Base-by-base conservation (phyloP, 140 eudicot species). In the Senecio squalidus region DNA sequence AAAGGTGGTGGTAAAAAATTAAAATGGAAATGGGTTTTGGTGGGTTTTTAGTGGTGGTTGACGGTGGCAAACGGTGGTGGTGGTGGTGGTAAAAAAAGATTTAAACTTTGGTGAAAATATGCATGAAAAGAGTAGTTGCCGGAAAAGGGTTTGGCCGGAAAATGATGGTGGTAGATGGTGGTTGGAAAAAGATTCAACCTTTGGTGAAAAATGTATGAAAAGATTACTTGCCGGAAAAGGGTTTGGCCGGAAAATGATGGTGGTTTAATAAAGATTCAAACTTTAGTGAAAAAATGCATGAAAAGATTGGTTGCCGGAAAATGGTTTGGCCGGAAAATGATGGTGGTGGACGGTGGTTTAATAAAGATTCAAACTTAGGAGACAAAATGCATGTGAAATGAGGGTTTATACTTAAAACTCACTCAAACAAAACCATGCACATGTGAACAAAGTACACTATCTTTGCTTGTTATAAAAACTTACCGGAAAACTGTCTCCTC, bases 311-410 rank as follows among this genome's bases (percentile, higher is more conserved):
- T 16, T 29, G 10, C 1, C 46, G 43, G n/a, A 45, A 44, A 45
- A 14, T 43, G 41, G 67, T 61, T 4, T 11, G 5, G 66, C 0
- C 36, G 66, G 28, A 14, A 9, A 27, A n/a, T 43, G 55, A 1
- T 51, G 64, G 55, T 54, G 53, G 39, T 10, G 24, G 25, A 69
- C 28, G 74, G 62, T 61, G 71, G 50, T 28, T 24, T 23, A 73
- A 73, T 69, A 63, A 55, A 64, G 76, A 29, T 23, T 81, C 52
- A 40, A 63, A 58, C 55, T 17, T 25, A 43, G 82, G 80, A 66
- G 82, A 85, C 84, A 82, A 65, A 23, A 56, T 76, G 80, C 94
- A 84, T 76, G 90, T 78, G 87, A 64, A 53, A 9, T 24, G 81
- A 72, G 73, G 69, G 39, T 39, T 67, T 60, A 65, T 22, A 65